These are phyloP conservation scores for Aspergillus oerlinghausenensis DNA, from an alignment of 2,329 filamentous ascomycete genomes.

Conservation along the genomic window DNA sequence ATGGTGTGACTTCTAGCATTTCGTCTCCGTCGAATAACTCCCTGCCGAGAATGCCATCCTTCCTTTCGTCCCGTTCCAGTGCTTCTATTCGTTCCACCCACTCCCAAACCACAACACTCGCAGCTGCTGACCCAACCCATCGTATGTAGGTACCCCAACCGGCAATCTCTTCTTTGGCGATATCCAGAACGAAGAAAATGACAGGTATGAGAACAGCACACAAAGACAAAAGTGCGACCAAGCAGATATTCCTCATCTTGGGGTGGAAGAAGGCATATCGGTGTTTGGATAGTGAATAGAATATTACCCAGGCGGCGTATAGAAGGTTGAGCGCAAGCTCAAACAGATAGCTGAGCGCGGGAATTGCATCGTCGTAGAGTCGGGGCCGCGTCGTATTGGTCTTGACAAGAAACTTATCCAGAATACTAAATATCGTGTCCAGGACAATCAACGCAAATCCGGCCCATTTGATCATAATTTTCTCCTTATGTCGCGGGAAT, in stretches of 20 bases:
- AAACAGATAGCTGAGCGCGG: constrained; percentile 86
- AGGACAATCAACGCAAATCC: constrained; percentile 89
- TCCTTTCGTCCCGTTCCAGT: constrained; percentile 85
- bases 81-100: constrained; percentile 96
- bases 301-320: constrained; percentile 90
- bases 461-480: constrained; percentile 98
- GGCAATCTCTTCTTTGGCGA: constrained; percentile 76
- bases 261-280: constrained; percentile 86
- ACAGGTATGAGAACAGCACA: constrained; percentile 81
- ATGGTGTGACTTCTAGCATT: constrained; percentile 68
- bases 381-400: constrained; percentile 52
- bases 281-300: constrained; percentile 88
- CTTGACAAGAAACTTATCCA: constrained; percentile 75
- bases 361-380: constrained; percentile 82
- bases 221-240: constrained; percentile 74
- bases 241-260: constrained; percentile 81
- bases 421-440: constrained; percentile 82
- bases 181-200: constrained; percentile 89
- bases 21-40: constrained; percentile 94
- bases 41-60: constrained; percentile 83
- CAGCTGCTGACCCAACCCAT: constrained; percentile 92
- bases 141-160: constrained; percentile 94
- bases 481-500: constrained; percentile 94
- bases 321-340: constrained; percentile 79
- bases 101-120: constrained; percentile 96